These are phyloP conservation scores for Naganishia albida DNA, from an alignment of 1,284 basidiomycete species.

Conservation along the genomic window DNA sequence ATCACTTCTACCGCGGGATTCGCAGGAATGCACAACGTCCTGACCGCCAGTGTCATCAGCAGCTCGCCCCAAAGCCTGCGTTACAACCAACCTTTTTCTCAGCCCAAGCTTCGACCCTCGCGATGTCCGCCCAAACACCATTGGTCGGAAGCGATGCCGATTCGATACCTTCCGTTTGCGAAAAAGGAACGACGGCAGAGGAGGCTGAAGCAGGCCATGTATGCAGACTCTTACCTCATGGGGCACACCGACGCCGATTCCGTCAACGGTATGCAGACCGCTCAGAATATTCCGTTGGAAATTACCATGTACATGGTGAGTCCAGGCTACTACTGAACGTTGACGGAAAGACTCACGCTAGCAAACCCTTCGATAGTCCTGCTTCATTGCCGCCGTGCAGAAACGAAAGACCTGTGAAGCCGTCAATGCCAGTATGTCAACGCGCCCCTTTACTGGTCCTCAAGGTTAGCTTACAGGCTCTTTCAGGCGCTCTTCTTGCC, in stretches of 20 bases:
- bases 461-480: not conserved
- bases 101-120: constrained; percentile 59
- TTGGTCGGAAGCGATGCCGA: constrained; percentile 68
- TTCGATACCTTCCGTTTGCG: constrained; percentile 61
- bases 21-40: constrained; percentile 15
- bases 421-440: constrained; percentile 59
- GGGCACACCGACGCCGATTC: constrained; percentile 44
- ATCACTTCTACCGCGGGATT: constrained; percentile 11
- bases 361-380: constrained; percentile 56
- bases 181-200: constrained; percentile 48
- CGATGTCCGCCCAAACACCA: constrained; percentile 65
- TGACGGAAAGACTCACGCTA: not conserved
- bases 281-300: constrained; percentile 71
- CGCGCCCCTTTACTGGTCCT: not conserved
- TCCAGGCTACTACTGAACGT: constrained; percentile 10
- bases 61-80: constrained; percentile 4
- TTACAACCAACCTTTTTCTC: constrained; percentile 22
- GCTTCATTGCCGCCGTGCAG: constrained; percentile 66
- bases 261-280: constrained; percentile 59
- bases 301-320: constrained; percentile 70
- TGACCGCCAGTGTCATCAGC: constrained; percentile 8
- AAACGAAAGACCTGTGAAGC: constrained; percentile 64
- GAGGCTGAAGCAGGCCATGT: constrained; percentile 59
- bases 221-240: constrained; percentile 61
- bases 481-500: constrained; percentile 59